Percentiles rank a stretch among this genome's conserved stretches.
Evolutionary conservation across 768 basidiomycete genomes (phyloP).

Genomic region (Candolleomyces efflorescens): DNA sequence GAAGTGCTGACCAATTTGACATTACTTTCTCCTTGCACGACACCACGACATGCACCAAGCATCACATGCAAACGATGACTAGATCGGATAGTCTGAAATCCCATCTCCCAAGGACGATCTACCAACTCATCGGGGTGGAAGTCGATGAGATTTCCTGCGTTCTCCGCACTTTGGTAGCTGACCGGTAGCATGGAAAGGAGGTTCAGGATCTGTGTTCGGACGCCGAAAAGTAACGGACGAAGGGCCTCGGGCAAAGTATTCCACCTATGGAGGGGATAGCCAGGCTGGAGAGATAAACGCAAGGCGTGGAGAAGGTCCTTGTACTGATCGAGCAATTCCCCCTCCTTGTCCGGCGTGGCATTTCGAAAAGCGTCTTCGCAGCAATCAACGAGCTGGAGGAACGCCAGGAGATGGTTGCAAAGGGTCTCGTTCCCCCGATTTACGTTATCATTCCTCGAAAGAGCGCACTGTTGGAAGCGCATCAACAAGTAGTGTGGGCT

Average conservation of each 20-base stretch:
- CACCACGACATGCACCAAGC: not conserved
- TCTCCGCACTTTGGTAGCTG: not conserved
- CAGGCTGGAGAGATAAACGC: not conserved
- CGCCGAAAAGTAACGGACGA: not conserved
- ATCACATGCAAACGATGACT: not conserved
- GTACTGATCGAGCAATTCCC: not conserved
- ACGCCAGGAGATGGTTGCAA: not conserved
- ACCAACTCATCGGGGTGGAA: not conserved
- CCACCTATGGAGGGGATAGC: not conserved
- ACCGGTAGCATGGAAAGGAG: not conserved
- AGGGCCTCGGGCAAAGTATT: not conserved
- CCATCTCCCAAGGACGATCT: conserved; percentile 4
- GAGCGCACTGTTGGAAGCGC: not conserved
- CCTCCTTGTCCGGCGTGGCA: not conserved
- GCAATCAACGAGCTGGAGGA: not conserved
- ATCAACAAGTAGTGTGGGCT: not conserved
- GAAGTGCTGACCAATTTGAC: not conserved
- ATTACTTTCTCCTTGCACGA: not conserved
- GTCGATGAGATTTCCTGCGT: not conserved
- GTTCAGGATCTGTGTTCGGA: not conserved
- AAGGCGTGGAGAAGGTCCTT: not conserved
- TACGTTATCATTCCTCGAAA: not conserved
- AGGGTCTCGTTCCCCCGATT: not conserved
- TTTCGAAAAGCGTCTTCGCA: not conserved
- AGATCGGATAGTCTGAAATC: not conserved